Base-by-base conservation (phyloP, 78 protist species). In the Dictyostelium citrinum region DNA sequence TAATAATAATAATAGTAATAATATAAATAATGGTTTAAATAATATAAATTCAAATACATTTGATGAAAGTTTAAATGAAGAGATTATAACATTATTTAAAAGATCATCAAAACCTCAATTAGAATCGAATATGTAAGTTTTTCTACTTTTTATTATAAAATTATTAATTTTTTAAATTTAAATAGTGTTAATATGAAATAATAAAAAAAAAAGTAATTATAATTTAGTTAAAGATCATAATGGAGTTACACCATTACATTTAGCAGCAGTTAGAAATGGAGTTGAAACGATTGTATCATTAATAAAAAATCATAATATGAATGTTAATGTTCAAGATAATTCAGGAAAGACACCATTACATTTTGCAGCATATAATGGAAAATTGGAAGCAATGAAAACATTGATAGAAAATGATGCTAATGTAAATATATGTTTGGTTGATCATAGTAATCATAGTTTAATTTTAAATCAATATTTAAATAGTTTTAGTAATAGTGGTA, bases 321-420 rank as follows among this genome's bases (percentile, higher is more conserved):
- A 88, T 88, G 93, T 88, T 31, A 88, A 88, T 78, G 58, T 88
- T 20, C 75, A 46, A 31, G 93, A 88, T 78, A 49, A 88, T 43
- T 74, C 46, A 17, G 93, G 93, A 29, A 55, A 82, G 51, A 88
- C 93, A 46, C 81, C 93, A 22, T 55, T 88, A 27, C 93, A 88
- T 33, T 88, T 77, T 46, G 93, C 93, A 31, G 31, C 77, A 2
- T 75, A 88, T 67, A 55, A 83, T 22, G 84, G 71, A 24, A 78
- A 68, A 60, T 20, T 78, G n/a, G 93, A 79, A 0, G 58, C 85
- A 2, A 67, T 88, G 68, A 78, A 46, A 41, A 33, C 49, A 22
- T 43, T 88, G 55, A 43, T 88, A 11, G 31, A n/a, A 41, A n/a
- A 45, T 68, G 93, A 85, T 17, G 85, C 86, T 3, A 51, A 74